Conservation (phyloP, 169 alveolate species). For the Perkinsus chesapeaki region DNA sequence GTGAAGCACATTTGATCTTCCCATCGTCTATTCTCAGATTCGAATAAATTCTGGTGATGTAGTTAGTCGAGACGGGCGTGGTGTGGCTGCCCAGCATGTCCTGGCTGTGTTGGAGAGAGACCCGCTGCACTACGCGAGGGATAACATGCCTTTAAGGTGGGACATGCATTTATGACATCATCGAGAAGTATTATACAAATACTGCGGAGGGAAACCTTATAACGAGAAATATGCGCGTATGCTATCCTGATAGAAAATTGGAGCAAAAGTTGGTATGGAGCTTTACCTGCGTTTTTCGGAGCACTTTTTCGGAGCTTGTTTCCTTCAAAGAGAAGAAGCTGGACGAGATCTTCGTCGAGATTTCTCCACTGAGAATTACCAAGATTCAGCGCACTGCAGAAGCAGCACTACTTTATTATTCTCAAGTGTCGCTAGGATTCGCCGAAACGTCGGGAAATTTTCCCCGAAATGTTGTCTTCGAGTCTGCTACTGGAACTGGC, state of each 20-base stretch:
- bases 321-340: no score
- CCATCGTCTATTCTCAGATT: not conserved
- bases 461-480: not conserved
- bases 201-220: not conserved
- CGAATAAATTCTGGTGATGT: not conserved
- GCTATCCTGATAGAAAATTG: no score
- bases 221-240: not conserved
- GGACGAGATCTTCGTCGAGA: no score
- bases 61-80: not conserved
- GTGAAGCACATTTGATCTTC: not conserved
- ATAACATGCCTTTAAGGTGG: not conserved
- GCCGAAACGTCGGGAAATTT: not conserved
- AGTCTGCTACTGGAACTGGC: not conserved
- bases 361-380: no score
- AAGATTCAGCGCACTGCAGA: no score
- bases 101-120: not conserved
- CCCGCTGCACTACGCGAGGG: not conserved
- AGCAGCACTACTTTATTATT: no score
- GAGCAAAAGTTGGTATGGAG: no score
- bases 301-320: no score
- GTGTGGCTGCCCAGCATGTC: not conserved
- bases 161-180: not conserved
- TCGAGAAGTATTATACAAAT: not conserved
- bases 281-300: no score
- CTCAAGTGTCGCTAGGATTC: not conserved